Evolutionary conservation across 345 rosid species (phyloP).

Genomic region (Salix udensis): DNA sequence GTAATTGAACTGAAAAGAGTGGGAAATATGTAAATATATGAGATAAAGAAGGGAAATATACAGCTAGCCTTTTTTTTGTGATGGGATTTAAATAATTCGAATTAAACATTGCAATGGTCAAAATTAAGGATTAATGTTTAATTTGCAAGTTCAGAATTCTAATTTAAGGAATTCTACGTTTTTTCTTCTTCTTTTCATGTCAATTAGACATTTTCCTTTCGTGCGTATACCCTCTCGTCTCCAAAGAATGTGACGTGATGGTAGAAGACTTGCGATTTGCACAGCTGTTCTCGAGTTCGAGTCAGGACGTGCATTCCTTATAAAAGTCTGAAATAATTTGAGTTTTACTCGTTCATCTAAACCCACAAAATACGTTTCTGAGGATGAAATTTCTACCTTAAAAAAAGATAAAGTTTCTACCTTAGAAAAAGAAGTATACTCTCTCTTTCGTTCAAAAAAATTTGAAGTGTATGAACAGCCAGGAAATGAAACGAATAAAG

Average conservation of each 20-base stretch:
- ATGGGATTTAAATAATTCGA: too few species aligned
- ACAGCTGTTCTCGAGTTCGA: too few species aligned
- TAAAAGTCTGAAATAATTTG: accelerated
- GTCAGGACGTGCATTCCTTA: accelerated
- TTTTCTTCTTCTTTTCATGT: not conserved
- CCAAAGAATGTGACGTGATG: accelerated
- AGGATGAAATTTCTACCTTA: too few species aligned
- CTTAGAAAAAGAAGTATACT: too few species aligned
- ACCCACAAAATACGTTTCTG: too few species aligned
- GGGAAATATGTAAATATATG: not conserved
- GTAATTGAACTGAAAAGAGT: not conserved
- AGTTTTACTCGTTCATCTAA: too few species aligned
- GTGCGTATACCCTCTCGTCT: not conserved
- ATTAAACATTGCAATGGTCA: too few species aligned
- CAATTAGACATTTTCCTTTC: not conserved
- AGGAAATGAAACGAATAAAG: not conserved
- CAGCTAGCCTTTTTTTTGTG: too few species aligned
- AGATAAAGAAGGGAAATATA: too few species aligned
- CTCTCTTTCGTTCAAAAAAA: not conserved
- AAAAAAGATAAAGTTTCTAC: too few species aligned
- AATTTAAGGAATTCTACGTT: not conserved
- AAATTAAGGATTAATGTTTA: too few species aligned
- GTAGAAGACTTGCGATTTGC: accelerated
- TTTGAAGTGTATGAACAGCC: not conserved
- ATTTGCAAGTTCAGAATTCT: too few species aligned